Percentiles rank a stretch among this genome's conserved stretches.
phyloP scores from a whole-genome alignment of 2,329 filamentous ascomycete species.

The Penicillium sp. region DNA sequence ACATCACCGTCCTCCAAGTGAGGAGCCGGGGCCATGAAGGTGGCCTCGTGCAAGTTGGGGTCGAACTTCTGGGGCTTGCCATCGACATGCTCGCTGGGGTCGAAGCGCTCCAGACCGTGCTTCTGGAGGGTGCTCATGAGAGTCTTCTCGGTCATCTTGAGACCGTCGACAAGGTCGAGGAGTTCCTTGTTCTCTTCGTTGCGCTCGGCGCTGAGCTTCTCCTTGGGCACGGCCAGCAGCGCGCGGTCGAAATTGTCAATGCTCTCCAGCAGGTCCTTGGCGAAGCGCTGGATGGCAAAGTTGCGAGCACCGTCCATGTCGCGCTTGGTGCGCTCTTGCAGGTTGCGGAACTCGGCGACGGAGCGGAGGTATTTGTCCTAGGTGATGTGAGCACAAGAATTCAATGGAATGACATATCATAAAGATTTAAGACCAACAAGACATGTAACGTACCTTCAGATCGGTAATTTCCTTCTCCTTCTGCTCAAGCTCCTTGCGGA shows the following conservation, averaged over 20 bases:
- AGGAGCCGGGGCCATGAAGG: slow-evolving; percentile 85
- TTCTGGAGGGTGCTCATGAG: slow-evolving; percentile 86
- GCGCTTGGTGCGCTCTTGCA: slow-evolving; percentile 90
- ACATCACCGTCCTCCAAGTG: slow-evolving; percentile 89
- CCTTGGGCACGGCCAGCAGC: slow-evolving; percentile 72
- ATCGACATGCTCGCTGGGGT: slow-evolving; percentile 58
- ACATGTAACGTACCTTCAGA: slow-evolving; percentile 69
- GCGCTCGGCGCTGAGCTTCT: slow-evolving; percentile 64
- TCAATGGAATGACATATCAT: not conserved
- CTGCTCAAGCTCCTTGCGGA: slow-evolving; percentile 69
- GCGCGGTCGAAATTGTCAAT: slow-evolving; percentile 98
- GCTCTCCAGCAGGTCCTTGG: slow-evolving; percentile 89
- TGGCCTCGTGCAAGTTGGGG: slow-evolving; percentile 94
- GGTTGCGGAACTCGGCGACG: slow-evolving; percentile 95
- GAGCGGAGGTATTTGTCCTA: slow-evolving; percentile 94
- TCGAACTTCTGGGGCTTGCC: slow-evolving; percentile 81
- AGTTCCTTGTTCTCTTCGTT: slow-evolving; percentile 69
- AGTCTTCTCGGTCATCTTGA: slow-evolving; percentile 93
- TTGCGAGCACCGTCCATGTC: slow-evolving; percentile 85
- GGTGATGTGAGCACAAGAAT: not conserved
- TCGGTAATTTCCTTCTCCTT: slow-evolving; percentile 75
- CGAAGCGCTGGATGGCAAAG: slow-evolving; percentile 93
- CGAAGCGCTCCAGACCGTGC: slow-evolving; percentile 89
- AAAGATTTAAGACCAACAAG: not conserved
- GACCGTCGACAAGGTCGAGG: slow-evolving; percentile 76